Base-by-base conservation (phyloP, 768 basidiomycete species). In the Daedalea quercina region DNA sequence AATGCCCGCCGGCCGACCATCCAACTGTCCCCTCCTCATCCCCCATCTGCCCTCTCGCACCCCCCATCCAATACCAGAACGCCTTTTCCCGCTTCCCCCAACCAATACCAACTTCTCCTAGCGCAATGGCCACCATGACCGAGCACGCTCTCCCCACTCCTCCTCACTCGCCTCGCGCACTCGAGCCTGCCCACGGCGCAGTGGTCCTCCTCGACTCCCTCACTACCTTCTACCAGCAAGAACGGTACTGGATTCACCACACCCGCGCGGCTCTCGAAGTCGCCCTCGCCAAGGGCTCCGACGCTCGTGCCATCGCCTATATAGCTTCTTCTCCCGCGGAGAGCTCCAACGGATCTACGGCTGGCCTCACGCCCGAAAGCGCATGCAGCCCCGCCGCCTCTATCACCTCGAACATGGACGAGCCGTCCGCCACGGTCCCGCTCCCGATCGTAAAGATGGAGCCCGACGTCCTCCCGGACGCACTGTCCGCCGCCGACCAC, bases 241-340 rank as follows among this genome's bases (percentile, higher is more conserved):
- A 87, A 67, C 80, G 80, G 35, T 79, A 77, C 70, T 87, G 85
- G 84, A 77, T 86, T 6, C 79, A 82, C 56, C 80, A 80, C 52
- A 82, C 81, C 45, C 80, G 83, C 37, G 79, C 78, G 17, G 71
- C 73, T 47, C 76, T 86, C 57, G 80, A 83, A 66, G 70, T 76
- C 62, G 73, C 76, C 42, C 58, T 72, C 44, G 59, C 65, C 17
- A 65, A 65, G 46, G 65, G 65, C 63, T 64, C 65, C 54, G 67
- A 66, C 57, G 62, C 60, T 9, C 37, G 56, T 61, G 13, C 51
- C 52, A 34, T 62, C 55, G 44, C 59, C 44, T 51, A 44, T 17
- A 31, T 56, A 28, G 50, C 63, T 23, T 40, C 54, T 59, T 17
- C 51, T 48, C 24, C 65, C 55, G 25, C 59, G 23, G 50, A 56